A percentile compares a stretch with the other conserved stretches of the same genome.
These are phyloP conservation scores for Cercospora zeae-maydis DNA, from an alignment of 2,329 filamentous ascomycete genomes.

Conservation along the genomic window DNA sequence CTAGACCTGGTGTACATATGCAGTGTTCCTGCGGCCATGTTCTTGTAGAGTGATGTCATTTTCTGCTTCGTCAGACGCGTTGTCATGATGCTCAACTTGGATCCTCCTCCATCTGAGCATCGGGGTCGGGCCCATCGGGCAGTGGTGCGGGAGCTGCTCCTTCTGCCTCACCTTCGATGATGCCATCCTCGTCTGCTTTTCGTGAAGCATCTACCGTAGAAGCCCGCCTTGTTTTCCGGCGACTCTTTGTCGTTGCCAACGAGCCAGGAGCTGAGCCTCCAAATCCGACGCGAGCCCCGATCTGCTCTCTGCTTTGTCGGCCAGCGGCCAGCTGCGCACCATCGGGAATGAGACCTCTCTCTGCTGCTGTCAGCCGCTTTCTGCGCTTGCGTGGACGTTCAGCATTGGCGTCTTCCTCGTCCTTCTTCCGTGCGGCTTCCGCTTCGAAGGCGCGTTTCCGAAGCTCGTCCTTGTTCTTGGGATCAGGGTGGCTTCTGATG, in stretches of 20 bases:
- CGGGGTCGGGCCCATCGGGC: background rate
- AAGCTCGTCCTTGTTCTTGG: conserved; percentile 24
- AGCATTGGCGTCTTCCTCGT: conserved; percentile 3
- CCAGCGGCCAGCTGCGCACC: background rate
- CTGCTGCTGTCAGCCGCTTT: conserved; percentile 14
- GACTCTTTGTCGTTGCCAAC: background rate
- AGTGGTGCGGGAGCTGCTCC: background rate
- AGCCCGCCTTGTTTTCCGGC: background rate
- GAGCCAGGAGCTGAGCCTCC: conserved; percentile 1
- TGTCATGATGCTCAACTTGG: background rate
- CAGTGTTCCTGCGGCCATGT: background rate
- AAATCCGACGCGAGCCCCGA: conserved; percentile 11
- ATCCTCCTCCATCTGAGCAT: background rate
- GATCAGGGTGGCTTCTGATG: conserved; percentile 28
- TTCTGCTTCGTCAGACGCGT: background rate
- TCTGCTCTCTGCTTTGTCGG: background rate
- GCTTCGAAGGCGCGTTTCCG: conserved; percentile 13
- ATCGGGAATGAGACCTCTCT: conserved; percentile 4
- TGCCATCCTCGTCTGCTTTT: background rate
- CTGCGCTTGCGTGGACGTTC: conserved; percentile 14
- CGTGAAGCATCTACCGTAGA: background rate
- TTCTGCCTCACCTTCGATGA: background rate
- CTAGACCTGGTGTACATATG: background rate
- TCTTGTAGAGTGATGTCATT: background rate
- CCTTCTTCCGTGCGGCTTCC: conserved; percentile 15